Conservation (phyloP, 805 yeast species). For the Pichia paraexigua region DNA sequence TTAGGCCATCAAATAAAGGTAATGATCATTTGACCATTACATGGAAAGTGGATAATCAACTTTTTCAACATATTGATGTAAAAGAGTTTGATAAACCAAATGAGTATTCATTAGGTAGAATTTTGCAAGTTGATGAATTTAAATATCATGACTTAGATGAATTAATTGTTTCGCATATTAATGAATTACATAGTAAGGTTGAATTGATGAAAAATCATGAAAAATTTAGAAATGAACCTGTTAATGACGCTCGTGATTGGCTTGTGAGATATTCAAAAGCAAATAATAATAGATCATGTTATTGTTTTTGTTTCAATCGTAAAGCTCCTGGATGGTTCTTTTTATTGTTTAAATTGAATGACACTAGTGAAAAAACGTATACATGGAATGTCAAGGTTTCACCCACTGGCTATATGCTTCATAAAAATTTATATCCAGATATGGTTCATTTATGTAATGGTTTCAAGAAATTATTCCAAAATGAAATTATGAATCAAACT, state of each 20-base stretch:
- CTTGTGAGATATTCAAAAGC: constrained; percentile 84
- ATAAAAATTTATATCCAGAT: constrained; percentile 79
- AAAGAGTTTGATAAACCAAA: constrained; percentile 63
- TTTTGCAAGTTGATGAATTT: constrained; percentile 54
- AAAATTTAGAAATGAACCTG: constrained; percentile 76
- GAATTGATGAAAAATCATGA: constrained; percentile 82
- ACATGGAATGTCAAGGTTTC: constrained; percentile 91
- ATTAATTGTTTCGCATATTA: constrained; percentile 78
- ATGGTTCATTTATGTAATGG: constrained; percentile 88
- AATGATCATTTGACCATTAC: constrained; percentile 83
- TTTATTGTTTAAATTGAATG: constrained; percentile 74
- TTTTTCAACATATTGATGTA: constrained; percentile 88
- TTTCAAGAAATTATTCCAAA: constrained; percentile 52
- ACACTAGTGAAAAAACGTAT: constrained; percentile 52
- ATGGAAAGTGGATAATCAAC: constrained; percentile 89
- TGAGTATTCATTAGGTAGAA: constrained; percentile 52
- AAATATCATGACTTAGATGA: constrained; percentile 87
- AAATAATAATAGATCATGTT: constrained; percentile 81
- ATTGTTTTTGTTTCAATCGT: constrained; percentile 85
- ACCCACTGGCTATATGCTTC: constrained; percentile 76
- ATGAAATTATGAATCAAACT: constrained; percentile 19
- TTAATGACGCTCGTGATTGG: constrained; percentile 77
- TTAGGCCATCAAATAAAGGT: constrained; percentile 92
- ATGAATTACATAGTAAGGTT: constrained; percentile 73
- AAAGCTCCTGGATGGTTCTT: constrained; percentile 91